A percentile compares a stretch with the other conserved stretches of the same genome.
Conservation (phyloP, 352 stramenopile species). For the Phytopythium vexans region DNA sequence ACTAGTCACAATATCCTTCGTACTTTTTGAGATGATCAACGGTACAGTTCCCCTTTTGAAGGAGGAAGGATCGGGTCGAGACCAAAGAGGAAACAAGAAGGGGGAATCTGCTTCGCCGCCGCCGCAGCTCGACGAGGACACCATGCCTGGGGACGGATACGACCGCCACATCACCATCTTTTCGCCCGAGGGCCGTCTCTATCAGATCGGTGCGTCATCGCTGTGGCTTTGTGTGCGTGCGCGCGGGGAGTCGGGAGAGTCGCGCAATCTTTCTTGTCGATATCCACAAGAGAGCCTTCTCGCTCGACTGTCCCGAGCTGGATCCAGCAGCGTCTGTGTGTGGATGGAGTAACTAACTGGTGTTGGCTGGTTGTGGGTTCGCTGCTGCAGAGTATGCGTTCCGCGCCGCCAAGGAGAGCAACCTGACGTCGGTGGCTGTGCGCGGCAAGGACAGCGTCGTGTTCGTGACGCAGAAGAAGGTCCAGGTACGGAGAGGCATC, state of each 20-base stretch:
- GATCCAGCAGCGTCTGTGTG: background rate
- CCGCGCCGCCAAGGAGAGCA: conserved; percentile 93
- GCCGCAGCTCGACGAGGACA: background rate
- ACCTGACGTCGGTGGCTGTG: conserved; percentile 95
- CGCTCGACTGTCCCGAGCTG: no score
- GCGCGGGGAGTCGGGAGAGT: no score
- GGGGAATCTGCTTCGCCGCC: background rate
- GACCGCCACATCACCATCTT: conserved; percentile 98
- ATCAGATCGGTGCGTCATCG: conserved; percentile 91
- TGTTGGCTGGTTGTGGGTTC: background rate
- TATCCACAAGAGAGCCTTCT: no score
- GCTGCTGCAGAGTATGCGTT: conserved; percentile 95
- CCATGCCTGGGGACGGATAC: conserved; percentile 88
- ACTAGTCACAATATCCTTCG: no score
- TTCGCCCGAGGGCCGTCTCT: conserved; percentile 97
- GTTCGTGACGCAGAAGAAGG: conserved; percentile 99
- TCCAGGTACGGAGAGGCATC: conserved; percentile 66
- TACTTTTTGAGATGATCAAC: background rate
- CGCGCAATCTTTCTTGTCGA: no score
- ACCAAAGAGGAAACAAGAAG: background rate
- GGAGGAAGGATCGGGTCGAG: background rate
- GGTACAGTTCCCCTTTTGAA: no score
- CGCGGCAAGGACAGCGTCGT: conserved; percentile 91
- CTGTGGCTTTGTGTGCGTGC: background rate
- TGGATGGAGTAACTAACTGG: background rate